Conservation (phyloP, 345 rosid species). For the Clausena lansium region DNA sequence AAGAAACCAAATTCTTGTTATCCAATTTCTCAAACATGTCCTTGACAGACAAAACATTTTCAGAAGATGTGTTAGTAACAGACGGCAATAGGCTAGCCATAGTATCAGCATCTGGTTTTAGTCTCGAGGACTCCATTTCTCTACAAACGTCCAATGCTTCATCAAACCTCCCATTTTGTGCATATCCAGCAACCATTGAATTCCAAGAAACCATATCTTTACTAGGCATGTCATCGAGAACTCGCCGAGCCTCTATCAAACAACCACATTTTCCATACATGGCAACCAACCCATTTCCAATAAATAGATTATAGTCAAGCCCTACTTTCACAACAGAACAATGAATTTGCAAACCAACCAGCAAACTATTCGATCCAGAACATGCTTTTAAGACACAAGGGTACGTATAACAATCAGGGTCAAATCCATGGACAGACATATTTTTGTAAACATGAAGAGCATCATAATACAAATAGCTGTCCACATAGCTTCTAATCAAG, state of each 20-base stretch:
- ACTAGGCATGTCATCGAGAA: conserved; percentile 56
- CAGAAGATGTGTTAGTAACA: conserved; percentile 48
- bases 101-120: conserved; percentile 61
- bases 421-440: conserved; percentile 38
- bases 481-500: conserved; percentile 72
- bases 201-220: conserved; percentile 81
- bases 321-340: conserved; percentile 50
- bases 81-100: conserved; percentile 75
- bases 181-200: conserved; percentile 63
- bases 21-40: conserved; percentile 52
- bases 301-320: conserved; percentile 47
- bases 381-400: conserved; percentile 77
- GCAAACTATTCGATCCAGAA: conserved; percentile 49
- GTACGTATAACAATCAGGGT: conserved; percentile 65
- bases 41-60: conserved; percentile 52
- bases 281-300: conserved; percentile 62
- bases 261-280: conserved; percentile 73
- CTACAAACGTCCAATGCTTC: conserved; percentile 63
- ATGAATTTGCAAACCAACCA: conserved; percentile 60
- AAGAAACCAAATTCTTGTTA: conserved; percentile 52
- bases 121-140: conserved; percentile 47
- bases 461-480: conserved; percentile 40
- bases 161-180: conserved; percentile 57
- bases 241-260: conserved; percentile 52
- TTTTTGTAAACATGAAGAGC: conserved; percentile 42